phyloP scores from a whole-genome alignment of 352 stramenopile species.

The Phytophthora europaea region DNA sequence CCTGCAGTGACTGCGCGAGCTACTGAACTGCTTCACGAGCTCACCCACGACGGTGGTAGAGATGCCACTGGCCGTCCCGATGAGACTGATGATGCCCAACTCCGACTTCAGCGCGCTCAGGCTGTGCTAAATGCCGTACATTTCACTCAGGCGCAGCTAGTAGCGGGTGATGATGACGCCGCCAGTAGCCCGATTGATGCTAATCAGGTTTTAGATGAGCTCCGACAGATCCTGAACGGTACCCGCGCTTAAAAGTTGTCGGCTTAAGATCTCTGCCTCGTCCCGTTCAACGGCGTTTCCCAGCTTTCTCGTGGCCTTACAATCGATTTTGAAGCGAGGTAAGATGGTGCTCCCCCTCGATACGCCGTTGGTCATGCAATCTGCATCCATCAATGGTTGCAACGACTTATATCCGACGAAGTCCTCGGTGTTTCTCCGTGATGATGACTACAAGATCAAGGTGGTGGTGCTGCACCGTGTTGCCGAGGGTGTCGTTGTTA shows the following conservation, averaged over 20 bases:
- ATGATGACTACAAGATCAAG: constrained; percentile 14
- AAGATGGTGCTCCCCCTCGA: constrained; percentile 14
- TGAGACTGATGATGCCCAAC: neutral
- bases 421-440: constrained; percentile 9
- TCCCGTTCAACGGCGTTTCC: constrained; percentile 9
- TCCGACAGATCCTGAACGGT: constrained; percentile 22
- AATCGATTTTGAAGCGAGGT: neutral
- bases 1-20: constrained; percentile 56
- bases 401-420: constrained; percentile 5
- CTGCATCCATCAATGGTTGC: neutral
- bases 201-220: constrained; percentile 16
- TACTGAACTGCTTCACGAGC: constrained; percentile 49
- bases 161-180: neutral
- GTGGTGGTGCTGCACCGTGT: constrained; percentile 17
- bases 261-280: constrained; percentile 3
- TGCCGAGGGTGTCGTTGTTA: constrained; percentile 11
- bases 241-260: constrained; percentile 3
- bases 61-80: neutral
- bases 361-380: constrained; percentile 26
- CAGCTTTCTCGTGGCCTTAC: neutral
- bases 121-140: constrained; percentile 2
- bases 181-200: neutral
- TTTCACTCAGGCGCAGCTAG: neutral
- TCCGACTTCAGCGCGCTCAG: constrained; percentile 15
- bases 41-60: constrained; percentile 25